Conservation (phyloP, 257 asterid genomes). For the Penstemon barbatus region DNA sequence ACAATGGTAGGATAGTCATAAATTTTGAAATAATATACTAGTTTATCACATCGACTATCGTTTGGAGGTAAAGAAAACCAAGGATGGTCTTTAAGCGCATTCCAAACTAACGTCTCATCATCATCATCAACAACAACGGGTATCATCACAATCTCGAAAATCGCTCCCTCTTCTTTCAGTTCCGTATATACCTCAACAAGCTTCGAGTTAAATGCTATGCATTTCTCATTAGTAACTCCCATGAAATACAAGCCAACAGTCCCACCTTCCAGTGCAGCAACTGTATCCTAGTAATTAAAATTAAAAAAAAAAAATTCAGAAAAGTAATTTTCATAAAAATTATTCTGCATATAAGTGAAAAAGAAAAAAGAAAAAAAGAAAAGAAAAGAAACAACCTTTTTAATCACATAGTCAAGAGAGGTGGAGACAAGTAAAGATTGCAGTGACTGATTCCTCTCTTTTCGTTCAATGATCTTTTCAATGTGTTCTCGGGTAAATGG, state of each 20-base stretch:
- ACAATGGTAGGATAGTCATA: conserved; percentile 60
- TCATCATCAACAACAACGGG: conserved; percentile 54
- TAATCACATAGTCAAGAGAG: conserved; percentile 66
- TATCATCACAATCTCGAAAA: conserved; percentile 79
- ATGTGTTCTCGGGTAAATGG: conserved; percentile 62
- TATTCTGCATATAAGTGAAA: too few relatives aligned
- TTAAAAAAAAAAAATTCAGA: too few relatives aligned
- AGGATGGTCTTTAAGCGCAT: conserved; percentile 54
- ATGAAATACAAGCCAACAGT: conserved; percentile 64
- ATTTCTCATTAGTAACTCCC: conserved; percentile 32
- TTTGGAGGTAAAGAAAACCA: conserved; percentile 74
- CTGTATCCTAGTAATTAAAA: conserved; percentile 49
- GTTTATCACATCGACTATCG: conserved; percentile 55
- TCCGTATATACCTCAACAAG: conserved; percentile 49
- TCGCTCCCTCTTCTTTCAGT: conserved; percentile 50
- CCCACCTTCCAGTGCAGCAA: conserved; percentile 78
- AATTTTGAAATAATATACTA: conserved; percentile 65
- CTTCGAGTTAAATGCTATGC: conserved; percentile 49
- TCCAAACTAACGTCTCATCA: conserved; percentile 47
- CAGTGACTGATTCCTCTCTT: conserved; percentile 68
- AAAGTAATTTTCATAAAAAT: too few relatives aligned
- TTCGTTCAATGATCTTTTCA: conserved; percentile 48
- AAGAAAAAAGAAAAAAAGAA: not conserved
- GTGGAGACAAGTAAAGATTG: conserved; percentile 51
- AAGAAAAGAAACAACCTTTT: conserved; percentile 42